phyloP scores from a whole-genome alignment of 2,329 filamentous ascomycete species.

The Diaporthe vaccinii region DNA sequence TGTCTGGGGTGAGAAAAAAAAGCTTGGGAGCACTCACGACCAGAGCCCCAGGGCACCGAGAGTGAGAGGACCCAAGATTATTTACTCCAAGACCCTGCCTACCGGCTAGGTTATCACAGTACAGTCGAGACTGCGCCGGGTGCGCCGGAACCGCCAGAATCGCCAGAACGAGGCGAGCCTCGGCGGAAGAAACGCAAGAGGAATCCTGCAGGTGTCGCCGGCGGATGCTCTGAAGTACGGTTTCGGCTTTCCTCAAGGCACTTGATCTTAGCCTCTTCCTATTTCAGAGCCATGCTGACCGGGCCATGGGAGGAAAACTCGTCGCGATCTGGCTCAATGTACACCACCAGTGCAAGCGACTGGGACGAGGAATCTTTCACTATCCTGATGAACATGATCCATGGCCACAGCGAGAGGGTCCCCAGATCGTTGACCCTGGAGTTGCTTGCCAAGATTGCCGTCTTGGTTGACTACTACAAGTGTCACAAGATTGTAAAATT shows the following conservation, averaged over 20 bases:
- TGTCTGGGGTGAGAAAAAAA: not conserved
- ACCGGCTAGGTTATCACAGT: not conserved
- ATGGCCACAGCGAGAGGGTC: not conserved
- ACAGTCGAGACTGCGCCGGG: not conserved
- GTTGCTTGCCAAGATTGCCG: slow-evolving; percentile 9
- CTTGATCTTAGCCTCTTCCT: not conserved
- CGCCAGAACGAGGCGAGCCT: not conserved
- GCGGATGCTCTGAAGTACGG: not conserved
- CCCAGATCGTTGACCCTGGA: not conserved
- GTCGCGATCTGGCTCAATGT: not conserved
- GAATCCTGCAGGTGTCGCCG: not conserved
- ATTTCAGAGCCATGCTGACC: not conserved
- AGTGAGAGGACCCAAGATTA: not conserved
- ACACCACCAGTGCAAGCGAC: not conserved
- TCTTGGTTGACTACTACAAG: slow-evolving; percentile 28
- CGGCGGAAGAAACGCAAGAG: too few species aligned
- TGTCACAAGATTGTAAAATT: slow-evolving; percentile 3
- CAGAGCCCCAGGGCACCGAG: not conserved
- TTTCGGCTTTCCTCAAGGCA: slow-evolving; percentile 13
- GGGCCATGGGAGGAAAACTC: not conserved
- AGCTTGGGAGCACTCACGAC: not conserved
- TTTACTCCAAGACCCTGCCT: not conserved
- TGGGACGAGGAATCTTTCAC: not conserved
- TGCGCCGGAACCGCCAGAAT: not conserved
- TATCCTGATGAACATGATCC: not conserved